Evolutionary conservation across 2,329 filamentous ascomycete genomes (phyloP).

Genomic region (Nigrograna mackinnonii): DNA sequence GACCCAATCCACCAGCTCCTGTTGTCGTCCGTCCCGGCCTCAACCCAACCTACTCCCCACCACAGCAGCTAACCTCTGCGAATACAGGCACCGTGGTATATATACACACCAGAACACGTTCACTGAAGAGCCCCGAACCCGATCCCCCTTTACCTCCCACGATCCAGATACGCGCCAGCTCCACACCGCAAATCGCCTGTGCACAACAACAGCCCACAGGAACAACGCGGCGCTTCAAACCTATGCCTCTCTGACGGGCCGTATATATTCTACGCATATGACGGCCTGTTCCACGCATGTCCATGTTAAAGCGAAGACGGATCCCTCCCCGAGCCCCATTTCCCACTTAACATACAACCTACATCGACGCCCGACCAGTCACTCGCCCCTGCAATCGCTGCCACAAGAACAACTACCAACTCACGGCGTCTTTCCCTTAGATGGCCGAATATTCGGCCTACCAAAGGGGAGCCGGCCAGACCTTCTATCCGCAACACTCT

Average conservation of each 20-base stretch:
- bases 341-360: constrained; percentile 41
- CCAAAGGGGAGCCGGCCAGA: constrained; percentile 63
- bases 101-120: constrained; percentile 15
- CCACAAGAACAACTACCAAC: constrained; percentile 28
- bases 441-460: constrained; percentile 71
- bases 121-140: no score
- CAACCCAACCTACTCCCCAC: constrained; percentile 19
- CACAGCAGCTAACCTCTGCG: constrained; percentile 19
- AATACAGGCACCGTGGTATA: constrained; percentile 20
- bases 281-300: constrained; percentile 36
- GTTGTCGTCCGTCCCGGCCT: constrained; percentile 18
- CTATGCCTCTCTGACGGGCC: no score
- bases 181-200: constrained; percentile 14
- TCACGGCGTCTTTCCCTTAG: constrained; percentile 49
- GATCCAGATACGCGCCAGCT: constrained; percentile 14
- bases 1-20: constrained; percentile 27
- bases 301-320: constrained; percentile 55
- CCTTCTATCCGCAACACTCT: constrained; percentile 60
- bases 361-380: constrained; percentile 25
- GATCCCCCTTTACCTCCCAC: constrained; percentile 6
- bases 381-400: constrained; percentile 28
- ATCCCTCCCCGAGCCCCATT: constrained; percentile 48
- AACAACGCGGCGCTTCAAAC: no score
- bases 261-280: constrained; percentile 26
- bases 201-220: not conserved